These are phyloP conservation scores for Orbilia oligospora DNA, from an alignment of 2,329 filamentous ascomycete species.

Conservation along the genomic window DNA sequence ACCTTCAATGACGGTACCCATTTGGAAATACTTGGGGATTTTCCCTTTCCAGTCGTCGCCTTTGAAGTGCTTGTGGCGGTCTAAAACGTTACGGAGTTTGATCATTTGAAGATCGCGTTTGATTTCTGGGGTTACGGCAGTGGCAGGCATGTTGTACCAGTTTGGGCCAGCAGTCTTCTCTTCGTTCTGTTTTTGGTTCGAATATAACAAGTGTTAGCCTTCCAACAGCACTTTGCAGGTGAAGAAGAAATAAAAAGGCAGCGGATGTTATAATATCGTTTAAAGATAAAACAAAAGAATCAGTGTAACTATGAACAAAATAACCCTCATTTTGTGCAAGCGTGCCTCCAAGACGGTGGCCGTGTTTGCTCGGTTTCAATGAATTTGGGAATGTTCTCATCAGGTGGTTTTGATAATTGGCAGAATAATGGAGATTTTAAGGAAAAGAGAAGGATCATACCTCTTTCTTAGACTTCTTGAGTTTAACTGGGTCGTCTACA, in stretches of 20 bases:
- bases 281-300: slow-evolving; percentile 64
- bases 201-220: slow-evolving; percentile 28
- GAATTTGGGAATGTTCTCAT: slow-evolving; percentile 82
- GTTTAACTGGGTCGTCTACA: slow-evolving; percentile 53
- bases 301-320: slow-evolving; percentile 82
- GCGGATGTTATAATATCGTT: not conserved
- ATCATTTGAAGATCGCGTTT: slow-evolving; percentile 91
- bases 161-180: slow-evolving; percentile 80
- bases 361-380: slow-evolving; percentile 78
- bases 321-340: slow-evolving; percentile 78
- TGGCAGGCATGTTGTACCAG: slow-evolving; percentile 91
- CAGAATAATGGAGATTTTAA: not conserved
- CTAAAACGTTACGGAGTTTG: slow-evolving; percentile 88
- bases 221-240: not conserved
- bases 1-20: slow-evolving; percentile 89
- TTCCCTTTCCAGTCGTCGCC: slow-evolving; percentile 80
- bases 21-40: slow-evolving; percentile 85
- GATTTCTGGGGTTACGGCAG: slow-evolving; percentile 84
- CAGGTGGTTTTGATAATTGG: slow-evolving; percentile 70
- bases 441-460: slow-evolving; percentile 23
- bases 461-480: slow-evolving; percentile 55
- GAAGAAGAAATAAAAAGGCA: slow-evolving; percentile 2
- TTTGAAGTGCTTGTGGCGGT: slow-evolving; percentile 91
- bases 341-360: slow-evolving; percentile 84
- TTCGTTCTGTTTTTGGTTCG: slow-evolving; percentile 61